Conservation (phyloP, 306 rosid species). For the Ceratonia siliqua region DNA sequence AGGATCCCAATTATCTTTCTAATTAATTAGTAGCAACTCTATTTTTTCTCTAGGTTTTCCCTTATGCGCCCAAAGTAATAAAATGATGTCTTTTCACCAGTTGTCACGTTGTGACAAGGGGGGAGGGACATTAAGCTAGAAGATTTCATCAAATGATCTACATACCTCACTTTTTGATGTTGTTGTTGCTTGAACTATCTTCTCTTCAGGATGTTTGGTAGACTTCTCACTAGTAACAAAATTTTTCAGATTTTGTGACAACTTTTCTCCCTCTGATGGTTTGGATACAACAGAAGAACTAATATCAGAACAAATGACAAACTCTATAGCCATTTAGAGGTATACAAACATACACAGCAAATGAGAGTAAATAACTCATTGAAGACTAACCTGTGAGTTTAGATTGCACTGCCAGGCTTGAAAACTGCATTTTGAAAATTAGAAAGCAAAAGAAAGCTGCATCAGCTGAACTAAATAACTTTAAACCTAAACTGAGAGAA, state of each 20-base stretch:
- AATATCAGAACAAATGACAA: conserved; percentile 12
- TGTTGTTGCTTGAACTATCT: conserved; percentile 45
- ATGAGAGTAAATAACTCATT: conserved; percentile 22
- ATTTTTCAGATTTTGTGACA: conserved; percentile 17
- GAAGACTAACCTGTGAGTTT: conserved; percentile 53
- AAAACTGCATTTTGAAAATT: conserved; percentile 51
- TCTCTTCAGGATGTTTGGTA: conserved; percentile 42
- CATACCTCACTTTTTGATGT: conserved; percentile 58
- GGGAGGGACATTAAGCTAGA: no score
- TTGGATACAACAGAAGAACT: conserved; percentile 34
- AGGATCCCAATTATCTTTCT: no score
- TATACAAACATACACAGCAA: conserved; percentile 9
- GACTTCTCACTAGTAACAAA: conserved; percentile 35
- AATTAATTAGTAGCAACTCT: no score
- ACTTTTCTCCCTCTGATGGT: conserved; percentile 29
- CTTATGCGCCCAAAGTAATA: no score
- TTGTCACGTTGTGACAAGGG: no score
- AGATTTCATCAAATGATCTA: conserved; percentile 13
- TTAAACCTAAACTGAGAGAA: conserved; percentile 25
- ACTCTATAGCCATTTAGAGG: not conserved
- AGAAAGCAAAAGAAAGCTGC: conserved; percentile 30
- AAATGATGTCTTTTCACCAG: no score
- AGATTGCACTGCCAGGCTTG: conserved; percentile 56
- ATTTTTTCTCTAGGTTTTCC: no score
- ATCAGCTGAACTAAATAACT: conserved; percentile 35